Evolutionary conservation across 2,329 filamentous ascomycete genomes (phyloP).

Genomic region (Stagonosporopsis chrysanthemi): DNA sequence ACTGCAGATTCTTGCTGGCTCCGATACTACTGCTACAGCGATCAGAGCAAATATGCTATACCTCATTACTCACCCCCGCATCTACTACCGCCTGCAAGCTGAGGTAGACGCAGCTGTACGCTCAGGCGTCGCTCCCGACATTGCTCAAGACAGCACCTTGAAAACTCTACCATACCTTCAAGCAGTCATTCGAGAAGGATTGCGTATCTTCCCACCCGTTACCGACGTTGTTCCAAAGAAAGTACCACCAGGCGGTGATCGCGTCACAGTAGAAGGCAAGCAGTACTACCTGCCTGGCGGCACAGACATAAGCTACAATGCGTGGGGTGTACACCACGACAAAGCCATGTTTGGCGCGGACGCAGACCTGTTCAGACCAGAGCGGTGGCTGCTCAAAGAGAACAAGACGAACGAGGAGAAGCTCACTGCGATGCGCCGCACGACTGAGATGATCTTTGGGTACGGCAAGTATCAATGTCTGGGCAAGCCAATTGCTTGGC

Average conservation of each 20-base stretch:
- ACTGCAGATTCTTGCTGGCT: constrained; percentile 61
- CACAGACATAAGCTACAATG: constrained; percentile 38
- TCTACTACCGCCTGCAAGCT: constrained; percentile 53
- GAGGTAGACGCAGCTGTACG: constrained; percentile 54
- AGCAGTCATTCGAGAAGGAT: constrained; percentile 54
- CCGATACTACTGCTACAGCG: constrained; percentile 64
- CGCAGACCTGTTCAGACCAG: constrained; percentile 55
- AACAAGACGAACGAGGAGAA: constrained; percentile 12
- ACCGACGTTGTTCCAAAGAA: constrained; percentile 36
- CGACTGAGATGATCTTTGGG: constrained; percentile 42
- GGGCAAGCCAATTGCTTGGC: constrained; percentile 40
- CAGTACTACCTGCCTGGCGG: constrained; percentile 36
- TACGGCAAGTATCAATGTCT: constrained; percentile 45
- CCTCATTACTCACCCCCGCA: constrained; percentile 57
- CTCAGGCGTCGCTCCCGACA: constrained; percentile 22
- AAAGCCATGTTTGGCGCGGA: constrained; percentile 46
- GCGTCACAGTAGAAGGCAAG: constrained; percentile 27
- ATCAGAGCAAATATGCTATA: constrained; percentile 62
- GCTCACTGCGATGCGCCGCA: constrained; percentile 34
- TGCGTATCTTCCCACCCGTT: constrained; percentile 51
- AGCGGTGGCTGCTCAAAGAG: constrained; percentile 54
- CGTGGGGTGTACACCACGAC: constrained; percentile 29
- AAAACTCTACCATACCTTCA: constrained; percentile 53
- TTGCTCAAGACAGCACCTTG: constrained; percentile 57
- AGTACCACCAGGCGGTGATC: constrained; percentile 40